These are phyloP conservation scores for Candida michaelii DNA, from an alignment of 805 yeast species.

Conservation along the genomic window DNA sequence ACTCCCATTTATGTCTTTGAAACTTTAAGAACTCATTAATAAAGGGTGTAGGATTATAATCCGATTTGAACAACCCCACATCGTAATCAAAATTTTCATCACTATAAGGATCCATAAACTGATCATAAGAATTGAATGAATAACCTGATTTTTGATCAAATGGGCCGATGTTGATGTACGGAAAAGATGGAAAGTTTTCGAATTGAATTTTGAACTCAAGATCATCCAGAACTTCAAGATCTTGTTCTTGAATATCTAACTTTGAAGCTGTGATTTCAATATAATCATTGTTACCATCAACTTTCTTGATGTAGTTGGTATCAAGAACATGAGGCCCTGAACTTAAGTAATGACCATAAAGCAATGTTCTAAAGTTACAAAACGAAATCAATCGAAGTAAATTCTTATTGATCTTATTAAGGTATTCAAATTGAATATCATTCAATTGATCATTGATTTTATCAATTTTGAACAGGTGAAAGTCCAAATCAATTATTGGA, in stretches of 20 bases:
- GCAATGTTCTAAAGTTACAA: conserved; percentile 30
- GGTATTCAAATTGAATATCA: conserved; percentile 19
- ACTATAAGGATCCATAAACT: not conserved
- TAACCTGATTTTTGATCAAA: too few species aligned
- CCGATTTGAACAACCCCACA: conserved; percentile 10
- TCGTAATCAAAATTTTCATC: conserved; percentile 12
- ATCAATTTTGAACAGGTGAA: conserved; percentile 19
- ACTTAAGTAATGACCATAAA: conserved; percentile 26
- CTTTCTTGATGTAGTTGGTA: conserved; percentile 16
- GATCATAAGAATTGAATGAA: not conserved
- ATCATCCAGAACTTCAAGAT: conserved; percentile 8
- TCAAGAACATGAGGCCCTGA: conserved; percentile 21
- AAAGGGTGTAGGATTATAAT: conserved; percentile 12
- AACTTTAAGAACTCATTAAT: conserved; percentile 13
- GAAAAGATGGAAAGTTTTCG: conserved; percentile 21
- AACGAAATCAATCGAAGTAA: conserved; percentile 32
- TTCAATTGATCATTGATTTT: conserved; percentile 15
- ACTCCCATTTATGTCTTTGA: conserved; percentile 17
- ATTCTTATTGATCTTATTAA: conserved; percentile 24
- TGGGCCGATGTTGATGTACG: not conserved
- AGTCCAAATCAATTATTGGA: conserved; percentile 31
- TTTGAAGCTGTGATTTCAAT: conserved; percentile 20
- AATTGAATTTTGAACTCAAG: conserved; percentile 12
- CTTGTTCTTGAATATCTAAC: conserved; percentile 13
- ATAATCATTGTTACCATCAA: conserved; percentile 15